These are phyloP conservation scores for Ilex aquifolium DNA, from an alignment of 257 asterid genomes.

Conservation along the genomic window DNA sequence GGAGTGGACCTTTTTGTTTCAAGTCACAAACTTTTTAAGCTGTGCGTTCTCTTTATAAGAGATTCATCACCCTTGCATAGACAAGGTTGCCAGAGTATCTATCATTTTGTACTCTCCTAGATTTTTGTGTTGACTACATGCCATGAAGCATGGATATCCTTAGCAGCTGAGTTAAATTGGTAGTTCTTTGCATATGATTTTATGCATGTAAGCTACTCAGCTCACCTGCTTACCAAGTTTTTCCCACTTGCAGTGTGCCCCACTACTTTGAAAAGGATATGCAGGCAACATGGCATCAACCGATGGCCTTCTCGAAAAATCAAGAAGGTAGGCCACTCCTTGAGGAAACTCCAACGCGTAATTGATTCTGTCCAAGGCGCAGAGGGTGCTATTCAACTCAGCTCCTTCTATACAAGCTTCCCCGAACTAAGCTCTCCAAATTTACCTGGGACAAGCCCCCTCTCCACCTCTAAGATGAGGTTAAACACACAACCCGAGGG, in stretches of 20 bases:
- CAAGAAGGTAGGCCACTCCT: conserved; percentile 79
- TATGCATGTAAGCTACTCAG: not conserved
- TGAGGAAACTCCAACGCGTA: conserved; percentile 80
- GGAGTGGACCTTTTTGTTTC: too few relatives aligned
- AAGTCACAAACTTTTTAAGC: too few relatives aligned
- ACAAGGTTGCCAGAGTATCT: too few relatives aligned
- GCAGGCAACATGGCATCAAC: conserved; percentile 78
- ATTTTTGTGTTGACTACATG: not conserved
- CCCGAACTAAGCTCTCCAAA: conserved; percentile 61
- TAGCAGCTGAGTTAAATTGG: not conserved
- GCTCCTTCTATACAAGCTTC: conserved; percentile 69
- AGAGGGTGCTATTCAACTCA: conserved; percentile 61
- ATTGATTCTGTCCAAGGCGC: conserved; percentile 81
- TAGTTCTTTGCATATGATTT: not conserved
- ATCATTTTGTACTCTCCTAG: not conserved
- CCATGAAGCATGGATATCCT: not conserved
- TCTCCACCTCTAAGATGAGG: conserved; percentile 14
- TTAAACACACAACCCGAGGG: conserved; percentile 27
- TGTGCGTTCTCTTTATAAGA: too few relatives aligned
- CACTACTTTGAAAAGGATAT: conserved; percentile 81
- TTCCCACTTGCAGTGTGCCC: conserved; percentile 63
- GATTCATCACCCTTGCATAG: too few relatives aligned
- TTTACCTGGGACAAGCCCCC: conserved; percentile 29
- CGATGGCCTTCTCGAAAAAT: conserved; percentile 91
- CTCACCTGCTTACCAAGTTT: conserved; percentile 1